Conservation (phyloP, 1,284 basidiomycete genomes). For the Malassezia dermatis region DNA sequence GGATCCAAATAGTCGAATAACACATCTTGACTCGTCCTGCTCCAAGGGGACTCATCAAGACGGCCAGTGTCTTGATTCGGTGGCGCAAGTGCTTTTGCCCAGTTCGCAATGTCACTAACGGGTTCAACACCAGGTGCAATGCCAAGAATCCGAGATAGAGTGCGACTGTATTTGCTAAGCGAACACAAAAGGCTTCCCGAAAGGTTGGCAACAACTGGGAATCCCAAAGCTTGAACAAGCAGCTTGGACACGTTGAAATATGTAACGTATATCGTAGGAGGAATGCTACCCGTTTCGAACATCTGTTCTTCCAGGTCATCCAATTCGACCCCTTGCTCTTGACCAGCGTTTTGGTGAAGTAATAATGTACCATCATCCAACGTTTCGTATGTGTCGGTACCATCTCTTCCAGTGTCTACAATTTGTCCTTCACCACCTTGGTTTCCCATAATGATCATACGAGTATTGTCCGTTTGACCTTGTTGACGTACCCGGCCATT, state of each 20-base stretch:
- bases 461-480: background rate
- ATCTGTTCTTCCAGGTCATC: constrained; percentile 15
- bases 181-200: constrained; percentile 29
- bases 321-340: background rate
- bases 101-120: background rate
- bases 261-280: constrained; percentile 29
- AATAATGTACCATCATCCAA: constrained; percentile 16
- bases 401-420: constrained; percentile 20
- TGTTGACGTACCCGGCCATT: background rate
- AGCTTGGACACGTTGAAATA: constrained; percentile 26
- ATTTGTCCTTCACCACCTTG: constrained; percentile 18
- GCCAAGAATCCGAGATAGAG: constrained; percentile 21
- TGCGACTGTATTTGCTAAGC: constrained; percentile 13
- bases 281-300: constrained; percentile 11
- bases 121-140: constrained; percentile 15
- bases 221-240: constrained; percentile 27
- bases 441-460: constrained; percentile 4
- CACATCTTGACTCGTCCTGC: background rate
- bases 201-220: constrained; percentile 30
- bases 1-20: constrained; percentile 34
- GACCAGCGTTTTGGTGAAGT: background rate
- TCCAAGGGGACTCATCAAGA: background rate
- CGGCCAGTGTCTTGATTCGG: background rate
- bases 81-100: background rate
- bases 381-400: constrained; percentile 14